Base-by-base conservation (phyloP, 2,329 filamentous ascomycete species). In the Nannizziopsis barbatae region DNA sequence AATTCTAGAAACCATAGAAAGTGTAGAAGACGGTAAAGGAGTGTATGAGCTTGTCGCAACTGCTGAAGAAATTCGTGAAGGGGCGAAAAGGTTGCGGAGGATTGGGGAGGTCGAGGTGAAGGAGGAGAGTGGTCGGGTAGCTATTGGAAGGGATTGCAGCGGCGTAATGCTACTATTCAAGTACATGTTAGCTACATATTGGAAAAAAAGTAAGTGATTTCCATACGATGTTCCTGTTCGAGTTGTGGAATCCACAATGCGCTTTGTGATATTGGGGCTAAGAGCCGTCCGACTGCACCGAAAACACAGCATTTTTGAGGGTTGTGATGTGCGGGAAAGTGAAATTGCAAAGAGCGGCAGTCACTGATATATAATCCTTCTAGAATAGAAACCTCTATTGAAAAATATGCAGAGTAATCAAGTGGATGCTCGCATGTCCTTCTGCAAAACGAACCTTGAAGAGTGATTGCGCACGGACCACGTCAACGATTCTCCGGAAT, bases 41-140 rank as follows among this genome's bases (percentile, higher is more conserved):
- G 31, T 36, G 15, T 42, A 14, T 4, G 44, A 27, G 20, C 32
- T 40, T 15, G 56, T 53, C 22, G 55, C 52, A 14, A 55, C 39
- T 9, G 53, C 52, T 15, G 52, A 48, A 47, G 54, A 51, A 39
- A 43, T 27, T 14, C 17, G 30, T 17, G 15, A 44, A 43, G 49
- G 37, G 8, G 35, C 32, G 32, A 47, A 15, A 47, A 18, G 38
- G 51, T 42, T 31, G 52, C 45, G 53, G 50, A 49, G 54, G 50
- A 49, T 55, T 48, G 35, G 52, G 49, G 60, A 69, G 56, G 67
- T 70, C 47, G 61, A 63, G 49, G 72, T 69, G 50, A 66, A 67
- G 40, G 58, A 53, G 49, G 41, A 46, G 6, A 33, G 11, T 49
- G 33, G 36, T 35, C 35, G 30, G 47, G 18, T 12, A 27, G 8